phyloP scores from a whole-genome alignment of 164 flowering plant species.

The Tinospora cordifolia region DNA sequence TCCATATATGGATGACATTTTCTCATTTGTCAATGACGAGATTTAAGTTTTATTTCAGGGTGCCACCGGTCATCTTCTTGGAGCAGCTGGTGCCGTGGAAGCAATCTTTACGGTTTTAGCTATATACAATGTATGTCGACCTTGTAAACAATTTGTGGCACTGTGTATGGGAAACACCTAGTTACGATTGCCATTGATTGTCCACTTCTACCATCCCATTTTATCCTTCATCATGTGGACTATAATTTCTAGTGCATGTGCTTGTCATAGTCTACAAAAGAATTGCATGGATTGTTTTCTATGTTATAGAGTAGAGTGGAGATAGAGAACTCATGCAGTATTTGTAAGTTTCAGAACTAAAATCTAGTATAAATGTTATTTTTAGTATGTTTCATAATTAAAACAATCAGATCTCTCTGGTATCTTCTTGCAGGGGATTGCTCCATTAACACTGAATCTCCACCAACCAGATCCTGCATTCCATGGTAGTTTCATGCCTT shows the following conservation, averaged over 20 bases:
- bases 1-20: neutral
- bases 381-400: neutral
- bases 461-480: conserved; percentile 73
- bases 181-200: neutral
- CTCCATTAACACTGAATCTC: conserved; percentile 78
- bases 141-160: neutral
- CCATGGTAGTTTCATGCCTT: conserved; percentile 57
- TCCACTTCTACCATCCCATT: neutral
- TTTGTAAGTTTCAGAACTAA: too few relatives aligned
- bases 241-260: too few relatives aligned
- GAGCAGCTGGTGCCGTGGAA: conserved; percentile 98
- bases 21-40: neutral
- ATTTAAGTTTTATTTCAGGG: conserved; percentile 41
- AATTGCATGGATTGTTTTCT: too few relatives aligned
- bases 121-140: conserved; percentile 68
- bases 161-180: neutral
- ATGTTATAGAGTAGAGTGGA: too few relatives aligned
- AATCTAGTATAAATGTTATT: too few relatives aligned
- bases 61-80: conserved; percentile 96
- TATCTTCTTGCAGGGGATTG: conserved; percentile 58
- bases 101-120: conserved; percentile 81
- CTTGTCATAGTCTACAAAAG: too few relatives aligned
- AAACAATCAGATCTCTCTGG: neutral
- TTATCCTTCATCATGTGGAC: neutral
- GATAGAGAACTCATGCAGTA: too few relatives aligned